Percentiles rank a stretch among this genome's conserved stretches.
Conservation (phyloP, 2,329 filamentous ascomycete species). For the Didymella arachidicola region DNA sequence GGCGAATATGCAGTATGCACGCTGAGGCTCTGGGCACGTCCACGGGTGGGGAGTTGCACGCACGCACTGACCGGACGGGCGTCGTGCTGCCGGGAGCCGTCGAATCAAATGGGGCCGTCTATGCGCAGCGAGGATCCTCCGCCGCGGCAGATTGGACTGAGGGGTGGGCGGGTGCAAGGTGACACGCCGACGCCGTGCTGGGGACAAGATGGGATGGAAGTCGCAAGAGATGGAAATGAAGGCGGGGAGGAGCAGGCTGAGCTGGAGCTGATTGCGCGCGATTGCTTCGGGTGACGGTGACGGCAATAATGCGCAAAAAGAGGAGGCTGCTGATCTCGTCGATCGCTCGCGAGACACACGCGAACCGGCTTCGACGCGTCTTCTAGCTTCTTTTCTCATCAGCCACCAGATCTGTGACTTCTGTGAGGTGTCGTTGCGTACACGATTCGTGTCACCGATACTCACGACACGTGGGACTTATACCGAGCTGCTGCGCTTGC, state of each 20-base stretch:
- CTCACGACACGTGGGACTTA: conserved; percentile 6
- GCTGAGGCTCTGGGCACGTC: conserved; percentile 11
- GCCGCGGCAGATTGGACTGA: conserved; percentile 10
- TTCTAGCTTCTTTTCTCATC: not conserved
- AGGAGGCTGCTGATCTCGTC: conserved; percentile 30
- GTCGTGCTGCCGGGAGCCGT: conserved; percentile 8
- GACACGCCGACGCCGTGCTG: conserved; percentile 16
- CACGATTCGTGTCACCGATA: not conserved
- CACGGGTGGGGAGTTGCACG: conserved; percentile 15
- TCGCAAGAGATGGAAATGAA: conserved; percentile 1
- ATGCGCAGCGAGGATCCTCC: conserved; percentile 16
- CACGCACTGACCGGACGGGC: conserved; percentile 13
- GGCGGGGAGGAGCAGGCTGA: conserved; percentile 1
- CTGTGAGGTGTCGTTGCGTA: not conserved
- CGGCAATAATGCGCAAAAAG: conserved; percentile 21
- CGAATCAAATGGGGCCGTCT: conserved; percentile 18
- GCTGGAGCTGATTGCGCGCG: not conserved
- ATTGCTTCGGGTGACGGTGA: conserved; percentile 22
- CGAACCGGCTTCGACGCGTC: conserved; percentile 21
- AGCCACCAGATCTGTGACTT: not conserved
- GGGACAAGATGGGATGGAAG: conserved; percentile 2
- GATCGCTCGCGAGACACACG: conserved; percentile 26
- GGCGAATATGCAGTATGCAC: conserved; percentile 13
- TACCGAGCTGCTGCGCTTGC: conserved; percentile 9
- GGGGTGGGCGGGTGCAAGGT: conserved; percentile 14